Conservation (phyloP, 345 rosid genomes). For the Raphanus sativus region DNA sequence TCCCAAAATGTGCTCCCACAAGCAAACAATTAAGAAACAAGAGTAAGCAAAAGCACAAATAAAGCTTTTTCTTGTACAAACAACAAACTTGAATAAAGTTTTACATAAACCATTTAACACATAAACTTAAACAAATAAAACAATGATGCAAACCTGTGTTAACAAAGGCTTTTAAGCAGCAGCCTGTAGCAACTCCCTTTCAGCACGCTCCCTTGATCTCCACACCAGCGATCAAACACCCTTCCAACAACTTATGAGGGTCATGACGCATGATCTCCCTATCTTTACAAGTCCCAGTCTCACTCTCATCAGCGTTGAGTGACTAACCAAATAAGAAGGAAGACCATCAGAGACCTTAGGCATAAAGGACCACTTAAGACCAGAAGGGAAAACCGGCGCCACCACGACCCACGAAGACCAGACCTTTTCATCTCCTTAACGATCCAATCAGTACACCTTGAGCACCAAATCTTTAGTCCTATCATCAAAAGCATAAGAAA, state of each 20-base stretch:
- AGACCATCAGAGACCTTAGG: constrained; percentile 94
- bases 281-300: constrained; percentile 98
- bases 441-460: constrained; percentile 97
- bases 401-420: constrained; percentile 97
- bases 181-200: constrained; percentile 86
- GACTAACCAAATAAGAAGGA: constrained; percentile 91
- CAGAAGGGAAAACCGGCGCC: constrained; percentile 99
- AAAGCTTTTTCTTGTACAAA: constrained; percentile 19
- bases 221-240: constrained; percentile 96
- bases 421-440: constrained; percentile 89
- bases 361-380: constrained; percentile 99
- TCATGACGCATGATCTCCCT: constrained; percentile 97
- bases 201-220: constrained; percentile 88
- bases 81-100: constrained; percentile 18
- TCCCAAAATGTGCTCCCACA: constrained; percentile 31
- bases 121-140: too few species aligned
- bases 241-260: constrained; percentile 93
- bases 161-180: constrained; percentile 56
- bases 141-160: constrained; percentile 26
- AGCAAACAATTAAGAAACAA: constrained; percentile 19
- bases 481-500: background rate
- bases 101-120: constrained; percentile 16
- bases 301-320: constrained; percentile 94
- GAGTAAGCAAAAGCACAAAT: constrained; percentile 16
- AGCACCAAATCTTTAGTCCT: constrained; percentile 93